These are phyloP conservation scores for Debaryomyces sp. DNA, from an alignment of 1,139 yeast genomes.

Conservation along the genomic window DNA sequence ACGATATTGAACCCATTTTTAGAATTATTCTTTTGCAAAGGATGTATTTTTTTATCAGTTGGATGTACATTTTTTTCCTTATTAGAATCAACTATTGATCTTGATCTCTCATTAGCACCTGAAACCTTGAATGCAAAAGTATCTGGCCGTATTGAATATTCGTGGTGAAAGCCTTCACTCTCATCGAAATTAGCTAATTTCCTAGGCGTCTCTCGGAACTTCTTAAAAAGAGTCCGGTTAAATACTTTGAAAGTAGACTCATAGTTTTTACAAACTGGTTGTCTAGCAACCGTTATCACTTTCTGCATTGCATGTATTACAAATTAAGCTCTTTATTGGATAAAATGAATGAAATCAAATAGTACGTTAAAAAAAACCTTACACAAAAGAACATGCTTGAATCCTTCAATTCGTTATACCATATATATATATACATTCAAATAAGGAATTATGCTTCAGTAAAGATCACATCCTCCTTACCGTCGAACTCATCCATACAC, in stretches of 20 bases:
- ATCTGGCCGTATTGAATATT: constrained; percentile 51
- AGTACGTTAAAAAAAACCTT: neutral
- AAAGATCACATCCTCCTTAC: constrained; percentile 27
- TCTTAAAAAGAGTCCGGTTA: constrained; percentile 23
- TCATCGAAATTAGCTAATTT: constrained; percentile 22
- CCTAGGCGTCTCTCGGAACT: constrained; percentile 20
- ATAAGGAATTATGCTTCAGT: neutral
- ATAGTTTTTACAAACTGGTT: neutral
- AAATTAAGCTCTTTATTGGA: neutral
- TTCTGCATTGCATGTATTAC: neutral
- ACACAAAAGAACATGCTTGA: neutral
- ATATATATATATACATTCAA: neutral
- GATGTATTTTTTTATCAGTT: constrained; percentile 20
- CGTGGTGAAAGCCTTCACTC: constrained; percentile 39
- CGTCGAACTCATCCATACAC: constrained; percentile 65
- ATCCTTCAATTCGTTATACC: neutral
- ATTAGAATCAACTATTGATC: constrained; percentile 15
- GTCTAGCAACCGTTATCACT: neutral
- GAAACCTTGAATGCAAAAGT: constrained; percentile 50
- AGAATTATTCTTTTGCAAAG: constrained; percentile 28
- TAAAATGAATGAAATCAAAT: neutral
- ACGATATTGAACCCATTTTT: constrained; percentile 29
- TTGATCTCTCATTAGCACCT: constrained; percentile 24
- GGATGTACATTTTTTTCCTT: neutral
- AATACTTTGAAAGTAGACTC: neutral